phyloP scores from a whole-genome alignment of 345 rosid genomes.

The Rhizophora apiculata region DNA sequence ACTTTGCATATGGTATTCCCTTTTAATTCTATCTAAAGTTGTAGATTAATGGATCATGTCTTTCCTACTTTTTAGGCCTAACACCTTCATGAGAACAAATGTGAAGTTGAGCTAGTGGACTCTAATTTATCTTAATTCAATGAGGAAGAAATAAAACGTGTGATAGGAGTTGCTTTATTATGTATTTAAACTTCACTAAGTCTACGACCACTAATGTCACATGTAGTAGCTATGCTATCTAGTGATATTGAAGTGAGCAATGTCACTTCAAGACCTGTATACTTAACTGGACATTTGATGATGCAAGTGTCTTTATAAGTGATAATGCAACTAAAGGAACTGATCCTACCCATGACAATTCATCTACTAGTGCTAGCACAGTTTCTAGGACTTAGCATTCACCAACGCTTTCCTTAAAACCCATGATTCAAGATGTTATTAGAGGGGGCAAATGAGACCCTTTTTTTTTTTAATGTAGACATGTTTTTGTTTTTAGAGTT shows the following conservation, averaged over 20 bases:
- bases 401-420: not conserved
- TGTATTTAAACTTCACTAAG: conserved; percentile 60
- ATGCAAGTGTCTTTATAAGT: conserved; percentile 30
- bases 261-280: conserved; percentile 43
- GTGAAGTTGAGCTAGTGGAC: conserved; percentile 43
- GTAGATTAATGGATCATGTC: not conserved
- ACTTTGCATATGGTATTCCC: no score
- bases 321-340: not conserved
- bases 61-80: conserved; percentile 44
- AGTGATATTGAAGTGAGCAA: conserved; percentile 62
- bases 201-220: conserved; percentile 60
- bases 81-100: conserved; percentile 46
- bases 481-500: not conserved
- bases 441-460: conserved; percentile 7
- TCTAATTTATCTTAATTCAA: conserved; percentile 30
- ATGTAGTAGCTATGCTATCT: conserved; percentile 59
- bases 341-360: conserved; percentile 8
- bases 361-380: conserved; percentile 17
- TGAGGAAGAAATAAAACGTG: conserved; percentile 44
- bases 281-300: conserved; percentile 56
- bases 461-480: conserved; percentile 11
- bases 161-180: conserved; percentile 53
- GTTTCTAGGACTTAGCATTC: not conserved
- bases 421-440: conserved; percentile 17
- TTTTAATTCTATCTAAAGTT: not conserved